Base-by-base conservation (phyloP, 2,329 filamentous ascomycete genomes). In the Calonectria pseudoreteaudii region DNA sequence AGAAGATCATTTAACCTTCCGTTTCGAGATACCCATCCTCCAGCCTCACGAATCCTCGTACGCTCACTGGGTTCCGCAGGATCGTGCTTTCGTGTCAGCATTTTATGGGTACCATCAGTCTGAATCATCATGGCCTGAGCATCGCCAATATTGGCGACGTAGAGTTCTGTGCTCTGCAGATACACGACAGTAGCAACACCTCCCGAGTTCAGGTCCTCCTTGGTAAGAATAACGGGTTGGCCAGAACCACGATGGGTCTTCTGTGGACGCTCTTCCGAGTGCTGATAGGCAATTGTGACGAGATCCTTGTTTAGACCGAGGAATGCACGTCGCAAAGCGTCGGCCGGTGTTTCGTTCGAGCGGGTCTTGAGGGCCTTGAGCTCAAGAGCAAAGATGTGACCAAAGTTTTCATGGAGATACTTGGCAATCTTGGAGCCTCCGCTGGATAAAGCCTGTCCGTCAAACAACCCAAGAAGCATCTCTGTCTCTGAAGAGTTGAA, bases 361-460 rank as follows among this genome's bases (percentile, higher is more conserved):
- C 91, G 86, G 11, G 86, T 87, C 79, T 93, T 94, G 49, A 98
- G 83, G 72, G 88, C 91, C 77, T 95, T 95, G 66, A 99, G 85
- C 85, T 99, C 96, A 69, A 93, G 90, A 8, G 91, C 91, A 80
- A 99, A 97, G 20, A 95, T 93, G 74, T 93, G 90, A 30, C 94
- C 94, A 84, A 99, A 98, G 81, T 98, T 96, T 85, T 99, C 97
- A 82, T 99, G 96, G 36, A 99, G 87, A 81, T 95, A 99, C 83
- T 98, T 98, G 77, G 97, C 96, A 79, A 99, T 95, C 86, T 97
- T 97, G 75, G 96, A 98, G 53, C 97, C 97, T 74, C 96, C 94
- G 74, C 92, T 95, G 3, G 95, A 94, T 72, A 97, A 89, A n/a
- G 93, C 91, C 82, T 98, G 95, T 4, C 97, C 97, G 82, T 99